Base-by-base conservation (phyloP, 2,329 filamentous ascomycete genomes). In the Penicillium paneum region DNA sequence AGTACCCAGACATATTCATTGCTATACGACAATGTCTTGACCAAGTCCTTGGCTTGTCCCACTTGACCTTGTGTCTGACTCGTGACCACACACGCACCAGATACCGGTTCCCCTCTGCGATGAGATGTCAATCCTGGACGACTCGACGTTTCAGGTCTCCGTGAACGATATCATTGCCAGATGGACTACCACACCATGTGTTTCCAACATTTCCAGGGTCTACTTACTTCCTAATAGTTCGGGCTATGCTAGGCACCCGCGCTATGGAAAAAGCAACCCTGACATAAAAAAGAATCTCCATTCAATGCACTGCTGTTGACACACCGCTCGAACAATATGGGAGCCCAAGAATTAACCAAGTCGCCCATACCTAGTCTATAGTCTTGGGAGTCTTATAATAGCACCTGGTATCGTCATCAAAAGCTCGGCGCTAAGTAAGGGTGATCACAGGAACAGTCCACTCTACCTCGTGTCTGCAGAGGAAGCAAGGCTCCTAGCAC, bases 351-450 rank as follows among this genome's bases (percentile, higher is more conserved):
- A n/a, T 21, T 3, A 8, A 12, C 12, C 3, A 42, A 8, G 15
- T 11, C n/a, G 1, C 10, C 11, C 28, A 34, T 28, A 12, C 15
- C 28, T 6, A 28, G 15, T 3, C 3, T 26, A n/a, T n/a, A n/a
- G n/a, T n/a, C n/a, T n/a, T n/a, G n/a, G n/a, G n/a, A n/a, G n/a
- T 24, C 21, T 19, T 15, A 19, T 34, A 40, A 31, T 39, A 53
- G 28, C 8, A 40, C 31, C 4, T 17, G 19, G 6, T 17, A 51
- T 41, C 49, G 29, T 45, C 49, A 45, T 52, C 43, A 19, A 47
- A 40, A 35, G 8, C 28, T 54, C 44, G 13, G 39, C 15, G 40
- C 38, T 53, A 62, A 45, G 62, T 61, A 64, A 64, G 62, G 61
- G 36, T 28, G 15, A 39, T 47, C 21, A 24, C 17, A 39, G 26